These are phyloP conservation scores for Pneumocystis wakefieldiae DNA, from an alignment of 1,139 yeast species.

Conservation along the genomic window DNA sequence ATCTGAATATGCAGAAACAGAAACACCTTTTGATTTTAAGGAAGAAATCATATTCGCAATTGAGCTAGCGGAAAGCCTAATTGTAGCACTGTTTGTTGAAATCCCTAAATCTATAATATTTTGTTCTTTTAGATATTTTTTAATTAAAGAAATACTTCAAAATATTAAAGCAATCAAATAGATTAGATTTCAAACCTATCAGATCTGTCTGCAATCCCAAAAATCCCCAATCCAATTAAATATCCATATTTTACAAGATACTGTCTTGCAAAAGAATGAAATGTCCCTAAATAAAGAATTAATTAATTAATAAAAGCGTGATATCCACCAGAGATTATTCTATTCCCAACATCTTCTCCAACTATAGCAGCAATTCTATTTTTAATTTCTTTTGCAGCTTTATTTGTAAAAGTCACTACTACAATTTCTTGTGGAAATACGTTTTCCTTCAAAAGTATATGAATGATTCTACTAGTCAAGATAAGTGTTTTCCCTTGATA, in stretches of 20 bases:
- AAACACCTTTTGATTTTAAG: constrained; percentile 6
- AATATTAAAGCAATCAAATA: not conserved
- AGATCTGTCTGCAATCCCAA: constrained; percentile 51
- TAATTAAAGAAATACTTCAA: not conserved
- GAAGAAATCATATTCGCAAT: constrained; percentile 8
- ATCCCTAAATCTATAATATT: not conserved
- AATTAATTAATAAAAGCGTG: not conserved
- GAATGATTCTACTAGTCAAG: constrained; percentile 61
- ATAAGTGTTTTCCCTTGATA: constrained; percentile 59
- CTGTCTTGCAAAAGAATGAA: constrained; percentile 62
- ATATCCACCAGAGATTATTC: constrained; percentile 25
- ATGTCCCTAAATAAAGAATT: constrained; percentile 47
- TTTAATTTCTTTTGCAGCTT: constrained; percentile 74
- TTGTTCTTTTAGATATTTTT: not conserved
- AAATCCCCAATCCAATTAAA: constrained; percentile 32
- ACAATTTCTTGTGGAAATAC: constrained; percentile 45
- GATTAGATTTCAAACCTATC: constrained; percentile 33
- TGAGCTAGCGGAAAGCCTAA: constrained; percentile 17
- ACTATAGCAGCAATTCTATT: constrained; percentile 39
- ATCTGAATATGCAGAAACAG: not conserved
- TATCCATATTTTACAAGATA: constrained; percentile 45
- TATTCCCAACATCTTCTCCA: constrained; percentile 25
- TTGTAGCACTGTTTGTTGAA: constrained; percentile 20
- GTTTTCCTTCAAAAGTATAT: constrained; percentile 36
- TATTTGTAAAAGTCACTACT: constrained; percentile 81